phyloP scores from a whole-genome alignment of 106 monocot species.

The Phalaenopsis aphrodite region DNA sequence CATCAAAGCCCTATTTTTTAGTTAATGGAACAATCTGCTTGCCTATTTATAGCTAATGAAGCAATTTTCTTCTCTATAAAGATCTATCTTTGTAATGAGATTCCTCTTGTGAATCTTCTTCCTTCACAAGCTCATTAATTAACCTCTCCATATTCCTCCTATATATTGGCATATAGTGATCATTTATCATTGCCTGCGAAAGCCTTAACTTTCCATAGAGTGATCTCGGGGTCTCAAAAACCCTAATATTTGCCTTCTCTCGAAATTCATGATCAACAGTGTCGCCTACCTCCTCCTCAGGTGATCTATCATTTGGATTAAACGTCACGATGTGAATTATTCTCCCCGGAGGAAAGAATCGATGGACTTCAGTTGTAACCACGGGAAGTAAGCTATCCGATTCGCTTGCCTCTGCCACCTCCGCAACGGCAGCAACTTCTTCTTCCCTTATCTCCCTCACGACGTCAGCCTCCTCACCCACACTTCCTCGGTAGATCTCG shows the following conservation, averaged over 20 bases:
- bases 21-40: no score
- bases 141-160: slow-evolving; percentile 73
- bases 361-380: slow-evolving; percentile 36
- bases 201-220: slow-evolving; percentile 87
- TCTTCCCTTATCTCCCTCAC: slow-evolving; percentile 69
- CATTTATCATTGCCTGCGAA: slow-evolving; percentile 79
- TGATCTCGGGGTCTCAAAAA: slow-evolving; percentile 74
- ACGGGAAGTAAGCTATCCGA: slow-evolving; percentile 30
- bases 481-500: slow-evolving; percentile 47
- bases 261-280: neutral
- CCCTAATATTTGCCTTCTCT: slow-evolving; percentile 39
- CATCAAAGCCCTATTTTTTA: neutral
- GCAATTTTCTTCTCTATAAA: neutral
- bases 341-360: slow-evolving; percentile 86
- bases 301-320: slow-evolving; percentile 11
- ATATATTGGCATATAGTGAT: slow-evolving; percentile 93
- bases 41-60: neutral
- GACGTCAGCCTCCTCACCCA: slow-evolving; percentile 27
- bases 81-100: neutral
- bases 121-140: slow-evolving; percentile 54
- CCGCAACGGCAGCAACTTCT: slow-evolving; percentile 40
- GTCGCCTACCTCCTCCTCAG: slow-evolving; percentile 16
- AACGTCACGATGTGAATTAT: slow-evolving; percentile 75
- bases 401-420: slow-evolving; percentile 20
- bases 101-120: slow-evolving; percentile 11